Evolutionary conservation across 257 asterid genomes (phyloP).

Genomic region (Solanum virginianum): DNA sequence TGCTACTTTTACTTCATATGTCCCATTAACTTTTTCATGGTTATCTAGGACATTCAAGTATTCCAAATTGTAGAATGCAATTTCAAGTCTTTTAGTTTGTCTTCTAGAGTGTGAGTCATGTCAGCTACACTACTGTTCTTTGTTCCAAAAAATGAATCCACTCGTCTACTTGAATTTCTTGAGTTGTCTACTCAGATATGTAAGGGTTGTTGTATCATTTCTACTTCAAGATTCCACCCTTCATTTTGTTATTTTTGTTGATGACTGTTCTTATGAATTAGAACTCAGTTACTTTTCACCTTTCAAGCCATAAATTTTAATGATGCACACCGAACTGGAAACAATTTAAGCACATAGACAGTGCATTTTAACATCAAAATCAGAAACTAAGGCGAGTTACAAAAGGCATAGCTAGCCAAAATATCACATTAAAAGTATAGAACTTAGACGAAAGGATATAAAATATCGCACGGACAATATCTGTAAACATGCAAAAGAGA

Average conservation of each 20-base stretch:
- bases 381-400: not conserved
- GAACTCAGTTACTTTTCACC: not conserved
- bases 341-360: not conserved
- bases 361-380: not conserved
- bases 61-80: not conserved
- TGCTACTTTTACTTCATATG: not conserved
- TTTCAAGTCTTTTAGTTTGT: not conserved
- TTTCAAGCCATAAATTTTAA: not conserved
- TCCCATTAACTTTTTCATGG: not conserved
- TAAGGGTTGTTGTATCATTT: not conserved
- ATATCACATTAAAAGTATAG: not conserved
- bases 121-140: not conserved
- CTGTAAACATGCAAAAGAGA: not conserved
- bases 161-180: not conserved
- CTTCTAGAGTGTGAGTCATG: not conserved
- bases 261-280: not conserved
- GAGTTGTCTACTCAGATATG: not conserved
- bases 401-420: not conserved
- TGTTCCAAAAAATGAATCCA: not conserved
- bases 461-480: not conserved
- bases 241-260: not conserved
- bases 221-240: not conserved
- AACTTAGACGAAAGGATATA: not conserved
- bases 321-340: not conserved
- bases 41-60: not conserved